Evolutionary conservation across 2,329 filamentous ascomycete species (phyloP), one percentile per base, ranked within the genome.

Genomic region (Microcera coccophila): DNA sequence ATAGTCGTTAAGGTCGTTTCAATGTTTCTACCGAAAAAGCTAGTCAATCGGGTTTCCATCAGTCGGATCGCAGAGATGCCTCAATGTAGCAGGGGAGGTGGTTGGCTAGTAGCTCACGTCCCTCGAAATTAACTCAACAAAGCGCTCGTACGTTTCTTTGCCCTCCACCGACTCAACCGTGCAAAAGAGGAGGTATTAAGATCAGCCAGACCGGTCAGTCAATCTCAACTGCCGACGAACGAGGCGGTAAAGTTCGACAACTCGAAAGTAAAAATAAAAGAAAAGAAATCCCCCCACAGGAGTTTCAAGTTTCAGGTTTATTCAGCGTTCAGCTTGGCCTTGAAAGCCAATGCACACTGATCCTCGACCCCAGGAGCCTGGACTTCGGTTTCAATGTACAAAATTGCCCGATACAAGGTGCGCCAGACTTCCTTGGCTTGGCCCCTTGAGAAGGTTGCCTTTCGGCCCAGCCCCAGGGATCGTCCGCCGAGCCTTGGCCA

Each of bases 331-430:
- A 26, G 22, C 12, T n/a, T 17, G 9, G 15, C 29, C 15, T 32
- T 8, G 29, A n/a, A n/a, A n/a, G 29, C 15, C 9, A 32, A 32
- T 41, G 39, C 24, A 45, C 48, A 44, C 45, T 41, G 45, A 50
- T 50, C 45, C 14, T 36, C 46, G 29, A 12, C 14, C 39, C 14
- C 35, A 26, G 37, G 29, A 19, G 11, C 20, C 24, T 35, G 29
- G 19, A 42, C 26, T 38, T 42, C 41, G 10, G 17, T 22, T 40
- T 42, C 46, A 42, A 45, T 46, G 48, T 45, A 46, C 35, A 41
- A 35, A 50, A 50, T 44, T 37, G 26, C 17, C 42, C 40, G 48
- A 43, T 42, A 41, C 16, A 8, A 16, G n/a, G n/a, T n/a, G n/a
- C n/a, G n/a, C n/a, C 18, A 16, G 16, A 35, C n/a, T 20, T 8